Evolutionary conservation across 2,329 filamentous ascomycete genomes (phyloP).

Genomic region (Colletotrichum spaethianum): DNA sequence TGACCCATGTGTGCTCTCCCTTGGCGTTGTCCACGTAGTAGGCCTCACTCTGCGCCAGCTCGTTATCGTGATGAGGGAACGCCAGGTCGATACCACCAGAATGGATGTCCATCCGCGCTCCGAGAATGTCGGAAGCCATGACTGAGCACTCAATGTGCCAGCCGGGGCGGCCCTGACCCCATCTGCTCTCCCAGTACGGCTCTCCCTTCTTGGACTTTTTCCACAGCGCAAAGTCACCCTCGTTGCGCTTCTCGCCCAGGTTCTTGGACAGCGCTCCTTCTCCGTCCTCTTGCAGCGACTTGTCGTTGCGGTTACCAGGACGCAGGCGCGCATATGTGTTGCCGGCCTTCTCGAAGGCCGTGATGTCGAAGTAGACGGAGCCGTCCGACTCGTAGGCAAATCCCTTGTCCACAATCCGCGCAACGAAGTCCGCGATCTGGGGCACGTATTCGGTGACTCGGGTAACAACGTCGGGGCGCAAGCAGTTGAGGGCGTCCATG

Average conservation of each 20-base stretch:
- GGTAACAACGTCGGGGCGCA: conserved; percentile 85
- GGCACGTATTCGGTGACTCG: conserved; percentile 93
- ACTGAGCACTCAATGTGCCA: conserved; percentile 99
- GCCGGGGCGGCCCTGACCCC: conserved; percentile 89
- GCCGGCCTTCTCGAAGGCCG: conserved; percentile 85
- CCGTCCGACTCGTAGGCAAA: conserved; percentile 88
- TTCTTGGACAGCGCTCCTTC: conserved; percentile 84
- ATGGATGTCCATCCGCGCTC: conserved; percentile 90
- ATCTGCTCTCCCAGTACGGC: conserved; percentile 89
- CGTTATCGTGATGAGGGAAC: conserved; percentile 95
- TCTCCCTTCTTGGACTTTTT: conserved; percentile 94
- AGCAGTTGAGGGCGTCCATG: conserved; percentile 88
- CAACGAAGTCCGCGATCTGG: conserved; percentile 88
- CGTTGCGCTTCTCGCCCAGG: conserved; percentile 77
- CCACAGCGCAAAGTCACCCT: conserved; percentile 93
- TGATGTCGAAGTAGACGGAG: conserved; percentile 95
- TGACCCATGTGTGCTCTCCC: conserved; percentile 83
- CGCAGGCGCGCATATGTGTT: conserved; percentile 89
- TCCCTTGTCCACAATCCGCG: conserved; percentile 85
- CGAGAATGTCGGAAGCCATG: conserved; percentile 93
- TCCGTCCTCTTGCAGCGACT: conserved; percentile 87
- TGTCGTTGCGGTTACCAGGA: conserved; percentile 88
- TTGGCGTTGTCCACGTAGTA: conserved; percentile 74
- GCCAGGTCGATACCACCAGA: conserved; percentile 92
- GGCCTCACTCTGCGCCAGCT: conserved; percentile 91